These are phyloP conservation scores for Penicillium sp. DNA, from an alignment of 2,329 filamentous ascomycete genomes.

Conservation along the genomic window DNA sequence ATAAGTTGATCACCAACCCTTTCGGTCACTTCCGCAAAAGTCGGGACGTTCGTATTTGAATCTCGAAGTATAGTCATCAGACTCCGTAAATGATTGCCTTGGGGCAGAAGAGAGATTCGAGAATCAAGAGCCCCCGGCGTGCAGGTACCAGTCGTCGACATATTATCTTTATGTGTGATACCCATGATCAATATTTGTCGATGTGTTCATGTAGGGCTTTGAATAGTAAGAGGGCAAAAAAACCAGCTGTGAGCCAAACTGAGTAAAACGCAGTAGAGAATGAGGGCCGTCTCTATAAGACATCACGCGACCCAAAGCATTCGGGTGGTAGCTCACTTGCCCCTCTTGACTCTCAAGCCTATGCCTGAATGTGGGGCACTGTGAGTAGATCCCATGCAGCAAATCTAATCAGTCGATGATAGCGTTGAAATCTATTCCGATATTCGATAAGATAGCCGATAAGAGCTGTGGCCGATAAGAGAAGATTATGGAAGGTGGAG, in stretches of 20 bases:
- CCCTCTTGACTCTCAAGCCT: background rate
- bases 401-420: background rate
- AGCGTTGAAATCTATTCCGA: background rate
- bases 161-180: background rate
- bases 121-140: background rate
- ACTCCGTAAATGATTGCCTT: conserved; percentile 1
- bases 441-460: background rate
- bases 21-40: conserved; percentile 3
- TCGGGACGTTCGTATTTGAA: background rate
- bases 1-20: conserved; percentile 7
- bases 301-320: background rate
- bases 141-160: background rate
- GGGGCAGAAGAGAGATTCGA: conserved; percentile 1
- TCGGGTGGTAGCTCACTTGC: background rate
- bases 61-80: conserved; percentile 7
- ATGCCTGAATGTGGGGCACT: background rate
- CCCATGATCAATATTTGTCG: background rate
- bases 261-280: background rate
- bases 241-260: background rate
- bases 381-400: background rate
- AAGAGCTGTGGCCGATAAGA: background rate
- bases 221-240: background rate
- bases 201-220: background rate
- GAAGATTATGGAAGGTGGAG: background rate
- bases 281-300: background rate